A percentile compares a stretch with the other conserved stretches of the same genome.
These are phyloP conservation scores for Coprinopsis sp. DNA, from an alignment of 768 basidiomycete species.

Conservation along the genomic window DNA sequence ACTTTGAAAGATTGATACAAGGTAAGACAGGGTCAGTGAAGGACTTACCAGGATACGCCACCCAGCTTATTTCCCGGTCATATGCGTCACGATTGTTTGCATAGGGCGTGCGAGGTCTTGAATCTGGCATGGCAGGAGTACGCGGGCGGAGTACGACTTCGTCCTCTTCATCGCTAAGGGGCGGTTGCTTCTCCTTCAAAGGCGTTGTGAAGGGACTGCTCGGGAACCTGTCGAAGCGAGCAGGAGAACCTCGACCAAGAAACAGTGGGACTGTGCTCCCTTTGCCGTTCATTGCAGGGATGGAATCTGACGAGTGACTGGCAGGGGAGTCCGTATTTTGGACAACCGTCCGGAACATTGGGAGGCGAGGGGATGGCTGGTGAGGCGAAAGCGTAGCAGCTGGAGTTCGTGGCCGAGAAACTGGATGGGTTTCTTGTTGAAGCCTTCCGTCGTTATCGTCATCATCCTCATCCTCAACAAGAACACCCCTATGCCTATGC, in stretches of 20 bases:
- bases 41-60: conserved; percentile 63
- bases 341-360: conserved; percentile 31
- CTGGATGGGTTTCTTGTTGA: conserved; percentile 7
- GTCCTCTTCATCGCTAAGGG: conserved; percentile 56
- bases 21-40: conserved; percentile 2
- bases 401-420: conserved; percentile 37
- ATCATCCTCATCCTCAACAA: conserved; percentile 71
- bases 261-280: conserved; percentile 48
- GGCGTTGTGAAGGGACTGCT: conserved; percentile 73
- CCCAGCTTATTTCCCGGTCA: conserved; percentile 70
- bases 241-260: conserved; percentile 40
- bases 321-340: conserved; percentile 54
- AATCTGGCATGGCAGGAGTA: conserved; percentile 34
- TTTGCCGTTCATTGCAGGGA: conserved; percentile 15
- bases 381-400: conserved; percentile 41
- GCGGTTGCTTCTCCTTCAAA: conserved; percentile 52
- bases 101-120: conserved; percentile 35
- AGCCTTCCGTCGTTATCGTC: too few relatives aligned
- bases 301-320: conserved; percentile 40
- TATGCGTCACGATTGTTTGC: conserved; percentile 31
- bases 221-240: conserved; percentile 56
- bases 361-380: conserved; percentile 28
- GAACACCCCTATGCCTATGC: conserved; percentile 52
- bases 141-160: conserved; percentile 53
- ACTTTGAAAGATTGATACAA: too few relatives aligned